These are phyloP conservation scores for Chaetomium strumarium DNA, from an alignment of 2,329 filamentous ascomycete species.

Conservation along the genomic window DNA sequence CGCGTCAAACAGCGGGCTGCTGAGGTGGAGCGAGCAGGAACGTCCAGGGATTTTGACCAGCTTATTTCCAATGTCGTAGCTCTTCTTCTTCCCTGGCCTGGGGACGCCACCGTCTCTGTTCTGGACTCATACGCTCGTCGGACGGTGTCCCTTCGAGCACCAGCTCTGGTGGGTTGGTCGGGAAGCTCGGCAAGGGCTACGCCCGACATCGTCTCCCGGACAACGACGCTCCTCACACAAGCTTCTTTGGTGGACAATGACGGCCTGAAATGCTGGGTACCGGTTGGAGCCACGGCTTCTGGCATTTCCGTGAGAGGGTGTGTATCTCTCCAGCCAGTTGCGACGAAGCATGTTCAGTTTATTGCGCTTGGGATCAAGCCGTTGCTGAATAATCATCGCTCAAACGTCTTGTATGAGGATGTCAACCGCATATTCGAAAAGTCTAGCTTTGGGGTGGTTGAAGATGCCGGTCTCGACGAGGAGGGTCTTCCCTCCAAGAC, in stretches of 20 bases:
- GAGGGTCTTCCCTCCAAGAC: conserved; percentile 34
- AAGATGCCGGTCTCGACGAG: conserved; percentile 39
- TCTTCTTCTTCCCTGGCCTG: conserved; percentile 65
- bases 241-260: conserved; percentile 54
- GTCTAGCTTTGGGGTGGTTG: conserved; percentile 67
- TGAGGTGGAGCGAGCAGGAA: conserved; percentile 42
- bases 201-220: conserved; percentile 26
- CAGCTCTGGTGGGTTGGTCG: conserved; percentile 8
- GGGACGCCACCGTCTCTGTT: conserved; percentile 50
- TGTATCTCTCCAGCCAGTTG: conserved; percentile 64
- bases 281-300: conserved; percentile 59
- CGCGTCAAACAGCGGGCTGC: conserved; percentile 72
- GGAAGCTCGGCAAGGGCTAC: conserved; percentile 13
- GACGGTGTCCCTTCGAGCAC: conserved; percentile 34
- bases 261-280: conserved; percentile 58
- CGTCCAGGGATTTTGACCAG: conserved; percentile 59
- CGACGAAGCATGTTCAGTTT: conserved; percentile 71
- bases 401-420: conserved; percentile 66
- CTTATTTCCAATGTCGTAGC: conserved; percentile 55
- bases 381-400: conserved; percentile 47
- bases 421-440: conserved; percentile 70
- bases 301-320: conserved; percentile 60
- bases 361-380: conserved; percentile 71
- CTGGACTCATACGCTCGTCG: conserved; percentile 42
- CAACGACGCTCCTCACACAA: conserved; percentile 55